A percentile compares a stretch with the other conserved stretches of the same genome.
phyloP scores from a whole-genome alignment of 441 rosid species.

The Heliophila coronopifolia region DNA sequence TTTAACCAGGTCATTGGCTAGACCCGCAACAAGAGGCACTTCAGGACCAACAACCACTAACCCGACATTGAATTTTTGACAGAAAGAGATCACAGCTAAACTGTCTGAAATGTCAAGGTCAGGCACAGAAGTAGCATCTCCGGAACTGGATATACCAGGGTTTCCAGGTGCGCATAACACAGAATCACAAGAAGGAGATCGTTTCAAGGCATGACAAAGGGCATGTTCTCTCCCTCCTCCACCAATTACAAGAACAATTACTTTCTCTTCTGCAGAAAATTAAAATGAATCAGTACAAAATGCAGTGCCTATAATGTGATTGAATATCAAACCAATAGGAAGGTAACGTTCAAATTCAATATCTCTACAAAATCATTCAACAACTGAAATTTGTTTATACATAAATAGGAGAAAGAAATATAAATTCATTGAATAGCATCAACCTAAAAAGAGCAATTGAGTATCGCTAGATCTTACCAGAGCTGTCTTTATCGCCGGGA shows the following conservation, averaged over 20 bases:
- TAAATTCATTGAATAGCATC: not conserved
- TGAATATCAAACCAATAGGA: not conserved
- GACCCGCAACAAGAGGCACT: constrained; percentile 86
- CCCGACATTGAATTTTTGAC: constrained; percentile 51
- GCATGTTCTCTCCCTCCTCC: constrained; percentile 98
- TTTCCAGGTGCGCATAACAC: constrained; percentile 92
- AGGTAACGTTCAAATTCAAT: not conserved
- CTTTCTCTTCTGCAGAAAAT: constrained; percentile 46
- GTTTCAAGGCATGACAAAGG: constrained; percentile 73
- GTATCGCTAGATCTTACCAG: constrained; percentile 32
- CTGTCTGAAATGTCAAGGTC: constrained; percentile 62
- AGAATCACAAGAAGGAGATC: constrained; percentile 59
- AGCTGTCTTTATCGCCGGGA: constrained; percentile 16
- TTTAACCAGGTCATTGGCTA: constrained; percentile 57
- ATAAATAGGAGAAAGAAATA: not conserved
- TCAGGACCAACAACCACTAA: constrained; percentile 89
- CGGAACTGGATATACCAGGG: constrained; percentile 70
- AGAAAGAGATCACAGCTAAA: constrained; percentile 59
- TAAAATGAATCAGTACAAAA: not conserved
- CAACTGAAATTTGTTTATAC: not conserved
- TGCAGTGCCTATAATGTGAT: not conserved
- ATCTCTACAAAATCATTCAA: not conserved
- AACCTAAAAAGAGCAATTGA: constrained; percentile 6
- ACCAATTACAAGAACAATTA: constrained; percentile 74
- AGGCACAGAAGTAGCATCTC: constrained; percentile 72